Base-by-base conservation (phyloP, 805 yeast species). In the Candida boleticola region DNA sequence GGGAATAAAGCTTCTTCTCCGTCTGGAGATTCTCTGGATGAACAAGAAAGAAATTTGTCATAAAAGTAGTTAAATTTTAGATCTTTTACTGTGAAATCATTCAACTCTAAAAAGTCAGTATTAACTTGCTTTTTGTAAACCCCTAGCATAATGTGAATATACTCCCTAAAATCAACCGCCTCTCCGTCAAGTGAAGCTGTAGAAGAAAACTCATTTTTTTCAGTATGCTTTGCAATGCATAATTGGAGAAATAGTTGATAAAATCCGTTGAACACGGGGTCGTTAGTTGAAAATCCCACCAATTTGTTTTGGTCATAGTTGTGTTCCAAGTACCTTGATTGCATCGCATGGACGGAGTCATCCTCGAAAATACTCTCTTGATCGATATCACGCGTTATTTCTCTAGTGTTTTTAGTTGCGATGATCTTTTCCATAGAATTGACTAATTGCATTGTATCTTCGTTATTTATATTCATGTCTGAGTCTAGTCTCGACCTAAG, bases 181-280 rank as follows among this genome's bases (percentile, higher is more conserved):
- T 7, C 13, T 11, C 14, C 20, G 10, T 25, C 29, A 20, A 22
- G 18, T 10, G 5, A 14, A 19, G 36, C 10, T 38, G 37, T n/a
- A 36, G 27, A 13, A 17, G 34, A 34, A 32, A 32, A 10, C 30
- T 3, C 13, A 5, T 7, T 34, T n/a, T 11, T 11, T 16, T 16
- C 16, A n/a, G 31, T 27, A 26, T 40, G 41, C 31, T 54, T 58
- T 31, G 46, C 44, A 23, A 52, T 45, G 18, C 57, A 47, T 2
- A 62, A 44, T 35, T 54, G 58, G 17, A 60, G 48, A 30, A 61
- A 57, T 4, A 49, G 38, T 5, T 45, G 46, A 42, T 62, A 62
- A 2, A 61, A 41, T 27, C 47, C 42, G 17, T 43, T 40, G 39
- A 63, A 54, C 21, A 42, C 43, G 4, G 45, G 41, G 33, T 57